phyloP scores from a whole-genome alignment of 2,329 filamentous ascomycete genomes.

The Microdochium nivale region DNA sequence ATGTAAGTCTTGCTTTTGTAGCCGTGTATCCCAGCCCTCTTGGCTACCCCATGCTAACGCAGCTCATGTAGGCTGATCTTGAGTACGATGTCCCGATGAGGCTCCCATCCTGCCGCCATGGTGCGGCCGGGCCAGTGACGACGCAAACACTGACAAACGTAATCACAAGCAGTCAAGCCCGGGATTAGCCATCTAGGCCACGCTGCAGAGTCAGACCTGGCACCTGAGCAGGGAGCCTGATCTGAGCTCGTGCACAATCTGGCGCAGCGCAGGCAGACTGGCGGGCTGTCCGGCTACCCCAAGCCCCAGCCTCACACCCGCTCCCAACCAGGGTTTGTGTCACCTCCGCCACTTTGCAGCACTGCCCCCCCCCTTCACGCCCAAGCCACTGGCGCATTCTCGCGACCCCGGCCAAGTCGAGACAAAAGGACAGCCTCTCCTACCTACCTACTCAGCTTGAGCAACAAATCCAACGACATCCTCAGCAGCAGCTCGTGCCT shows the following conservation, averaged over 20 bases:
- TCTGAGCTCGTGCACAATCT: too few species aligned
- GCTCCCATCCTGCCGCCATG: neutral
- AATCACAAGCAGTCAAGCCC: too few species aligned
- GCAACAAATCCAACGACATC: too few species aligned
- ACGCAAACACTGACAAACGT: neutral
- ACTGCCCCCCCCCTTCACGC: neutral
- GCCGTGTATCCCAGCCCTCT: too few species aligned
- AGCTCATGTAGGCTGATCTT: slow-evolving; percentile 1
- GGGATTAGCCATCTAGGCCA: too few species aligned
- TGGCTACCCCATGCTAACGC: neutral
- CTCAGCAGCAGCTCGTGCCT: neutral
- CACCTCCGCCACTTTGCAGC: neutral
- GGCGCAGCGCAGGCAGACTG: neutral
- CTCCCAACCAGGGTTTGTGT: neutral
- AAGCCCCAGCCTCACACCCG: neutral
- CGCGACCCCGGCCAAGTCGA: too few species aligned
- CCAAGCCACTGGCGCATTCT: too few species aligned
- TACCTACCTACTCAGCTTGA: too few species aligned
- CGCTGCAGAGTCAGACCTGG: too few species aligned
- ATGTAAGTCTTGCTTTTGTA: slow-evolving; percentile 11
- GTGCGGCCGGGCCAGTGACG: neutral
- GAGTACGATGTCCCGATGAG: slow-evolving; percentile 3
- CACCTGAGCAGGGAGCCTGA: too few species aligned
- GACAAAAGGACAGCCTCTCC: neutral
- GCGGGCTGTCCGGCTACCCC: too few species aligned